These are phyloP conservation scores for Fusarium armeniacum DNA, from an alignment of 2,329 filamentous ascomycete species.

Conservation along the genomic window DNA sequence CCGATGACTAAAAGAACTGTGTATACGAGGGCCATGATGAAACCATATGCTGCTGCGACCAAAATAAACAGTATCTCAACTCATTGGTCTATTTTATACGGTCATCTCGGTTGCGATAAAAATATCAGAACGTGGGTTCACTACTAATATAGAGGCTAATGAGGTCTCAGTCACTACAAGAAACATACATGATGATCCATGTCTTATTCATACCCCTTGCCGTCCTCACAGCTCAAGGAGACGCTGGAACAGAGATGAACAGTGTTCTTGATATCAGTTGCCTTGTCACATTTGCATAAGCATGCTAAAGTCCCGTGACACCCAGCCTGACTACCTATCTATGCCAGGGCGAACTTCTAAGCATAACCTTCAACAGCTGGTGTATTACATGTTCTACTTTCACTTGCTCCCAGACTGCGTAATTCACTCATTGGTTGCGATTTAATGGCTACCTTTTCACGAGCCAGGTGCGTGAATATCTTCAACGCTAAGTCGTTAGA, in stretches of 20 bases:
- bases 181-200: background rate
- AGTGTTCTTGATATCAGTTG: background rate
- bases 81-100: background rate
- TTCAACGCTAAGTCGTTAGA: background rate
- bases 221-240: background rate
- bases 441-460: background rate
- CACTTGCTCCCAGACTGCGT: background rate
- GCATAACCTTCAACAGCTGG: background rate
- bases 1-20: slow-evolving; percentile 1
- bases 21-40: slow-evolving; percentile 1
- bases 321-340: background rate
- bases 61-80: slow-evolving; percentile 6
- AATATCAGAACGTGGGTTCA: background rate
- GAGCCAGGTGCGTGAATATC: background rate
- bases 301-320: background rate
- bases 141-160: background rate
- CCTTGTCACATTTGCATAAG: background rate
- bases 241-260: background rate
- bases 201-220: background rate
- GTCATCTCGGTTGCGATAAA: slow-evolving; percentile 5
- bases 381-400: background rate
- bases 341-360: background rate
- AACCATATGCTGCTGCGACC: background rate
- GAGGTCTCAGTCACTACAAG: background rate
- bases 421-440: background rate